A percentile compares a stretch with the other conserved stretches of the same genome.
phyloP scores from a whole-genome alignment of 1,284 basidiomycete genomes.

The Austroboletus sp. region DNA sequence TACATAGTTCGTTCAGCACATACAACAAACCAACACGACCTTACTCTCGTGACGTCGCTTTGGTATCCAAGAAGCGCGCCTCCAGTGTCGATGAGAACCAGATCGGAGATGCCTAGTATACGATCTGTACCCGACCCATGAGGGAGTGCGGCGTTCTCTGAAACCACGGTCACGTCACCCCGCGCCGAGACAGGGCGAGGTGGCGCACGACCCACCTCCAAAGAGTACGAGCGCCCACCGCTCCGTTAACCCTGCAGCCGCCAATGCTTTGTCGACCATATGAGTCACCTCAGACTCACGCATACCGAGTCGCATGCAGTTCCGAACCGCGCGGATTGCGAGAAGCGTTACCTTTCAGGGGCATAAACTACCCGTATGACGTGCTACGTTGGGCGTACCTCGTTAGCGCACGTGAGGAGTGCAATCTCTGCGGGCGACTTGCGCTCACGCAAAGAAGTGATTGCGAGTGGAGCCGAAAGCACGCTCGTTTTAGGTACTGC shows the following conservation, averaged over 20 bases:
- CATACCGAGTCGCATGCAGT: conserved; percentile 63
- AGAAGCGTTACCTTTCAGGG: conserved; percentile 62
- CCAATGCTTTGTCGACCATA: conserved; percentile 53
- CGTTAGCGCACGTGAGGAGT: conserved; percentile 72
- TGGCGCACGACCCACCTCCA: conserved; percentile 49
- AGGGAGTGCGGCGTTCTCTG: conserved; percentile 79
- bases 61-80: conserved; percentile 66
- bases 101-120: conserved; percentile 49
- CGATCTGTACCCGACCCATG: conserved; percentile 74
- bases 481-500: conserved; percentile 40
- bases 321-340: conserved; percentile 62
- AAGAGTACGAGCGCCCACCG: conserved; percentile 66
- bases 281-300: conserved; percentile 60
- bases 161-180: conserved; percentile 2
- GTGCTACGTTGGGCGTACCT: conserved; percentile 41
- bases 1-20: not conserved
- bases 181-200: not conserved
- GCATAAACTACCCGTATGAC: conserved; percentile 4
- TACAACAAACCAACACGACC: conserved; percentile 11
- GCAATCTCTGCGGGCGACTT: conserved; percentile 68
- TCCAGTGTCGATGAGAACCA: conserved; percentile 74
- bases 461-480: conserved; percentile 44
- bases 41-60: conserved; percentile 73
- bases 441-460: conserved; percentile 62
- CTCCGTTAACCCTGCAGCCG: conserved; percentile 50